phyloP scores from a whole-genome alignment of 306 rosid genomes.

The Ceratonia siliqua region DNA sequence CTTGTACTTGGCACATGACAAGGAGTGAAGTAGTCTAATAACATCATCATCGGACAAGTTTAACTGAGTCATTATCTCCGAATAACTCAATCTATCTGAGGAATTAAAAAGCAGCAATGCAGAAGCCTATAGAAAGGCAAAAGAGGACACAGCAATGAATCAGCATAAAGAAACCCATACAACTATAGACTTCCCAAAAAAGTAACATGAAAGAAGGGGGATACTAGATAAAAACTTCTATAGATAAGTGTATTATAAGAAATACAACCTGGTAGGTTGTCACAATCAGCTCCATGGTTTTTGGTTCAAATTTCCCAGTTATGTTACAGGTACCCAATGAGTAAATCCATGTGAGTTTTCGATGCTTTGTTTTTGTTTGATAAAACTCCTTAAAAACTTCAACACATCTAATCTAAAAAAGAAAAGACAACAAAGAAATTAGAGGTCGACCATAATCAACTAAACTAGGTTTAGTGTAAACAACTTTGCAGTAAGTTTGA shows the following conservation, averaged over 20 bases:
- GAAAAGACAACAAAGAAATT: conserved; percentile 1
- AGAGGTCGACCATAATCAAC: conserved; percentile 14
- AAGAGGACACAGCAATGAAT: conserved; percentile 15
- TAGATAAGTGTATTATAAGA: neutral
- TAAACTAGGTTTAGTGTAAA: conserved; percentile 4
- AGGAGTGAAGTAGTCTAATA: conserved; percentile 81
- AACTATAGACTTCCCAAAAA: neutral
- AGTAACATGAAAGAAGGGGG: neutral
- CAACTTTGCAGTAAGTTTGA: neutral
- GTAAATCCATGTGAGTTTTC: conserved; percentile 95
- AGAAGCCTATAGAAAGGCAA: conserved; percentile 66
- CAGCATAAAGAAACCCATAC: conserved; percentile 32
- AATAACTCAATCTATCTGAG: conserved; percentile 77
- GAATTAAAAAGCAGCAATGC: conserved; percentile 84
- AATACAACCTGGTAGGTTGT: conserved; percentile 84
- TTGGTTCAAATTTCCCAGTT: conserved; percentile 78
- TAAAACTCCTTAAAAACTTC: conserved; percentile 92
- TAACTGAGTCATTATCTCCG: conserved; percentile 84
- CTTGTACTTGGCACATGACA: conserved; percentile 96
- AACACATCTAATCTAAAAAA: conserved; percentile 72
- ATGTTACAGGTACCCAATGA: conserved; percentile 90
- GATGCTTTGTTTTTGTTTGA: conserved; percentile 83
- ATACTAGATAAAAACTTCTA: neutral
- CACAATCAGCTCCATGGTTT: conserved; percentile 82
- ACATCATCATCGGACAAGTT: conserved; percentile 84